Evolutionary conservation across 768 basidiomycete genomes (phyloP), one percentile per base, ranked within the genome.

Genomic region (Lactarius hengduanensis): DNA sequence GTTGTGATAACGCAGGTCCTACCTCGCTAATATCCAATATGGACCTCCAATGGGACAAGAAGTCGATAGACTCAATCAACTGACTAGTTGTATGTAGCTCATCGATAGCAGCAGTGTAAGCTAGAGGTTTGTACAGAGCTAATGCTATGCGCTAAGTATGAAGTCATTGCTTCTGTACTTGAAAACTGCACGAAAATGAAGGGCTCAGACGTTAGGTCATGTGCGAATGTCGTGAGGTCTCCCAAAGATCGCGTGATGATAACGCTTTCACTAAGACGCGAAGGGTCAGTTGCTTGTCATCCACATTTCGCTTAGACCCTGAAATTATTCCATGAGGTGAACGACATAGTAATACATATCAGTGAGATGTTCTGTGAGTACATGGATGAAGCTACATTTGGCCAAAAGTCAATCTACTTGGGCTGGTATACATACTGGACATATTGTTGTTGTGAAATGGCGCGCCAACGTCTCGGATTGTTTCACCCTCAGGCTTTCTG

Each of bases 401-500:
- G 55, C 10, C 30, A 56, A 34, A 32, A 34, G 11, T 53, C 22
- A 26, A 53, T 26, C 50, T 50, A 10, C 47, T 50, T 26, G 22
- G 47, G 47, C 22, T 26, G 50, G 26, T 53, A 53, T 53, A 28
- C 22, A 53, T 53, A 53, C 26, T 26, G 5, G 26, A 15, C 50
- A 22, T 50, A 20, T 36, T 28, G 9, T 30, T 13, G 32, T 28
- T 8, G 34, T 13, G 26, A 61, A 56, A 26, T n/a, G n/a, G 34
- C 20, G 22, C 5, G 9, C 10, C 16, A 20, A 47, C 34, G n/a
- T 61, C 32, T 26, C 15, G 34, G 26, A 15, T n/a, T 34, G 28
- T 62, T 57, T 66, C 26, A 53, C 36, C 47, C 30, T 62, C 26
- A 66, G 28, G 45, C 38, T 11, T 62, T 66, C 5, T 62, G 61